phyloP scores from a whole-genome alignment of 2,329 filamentous ascomycete genomes.

The Penicillium capsulatum region DNA sequence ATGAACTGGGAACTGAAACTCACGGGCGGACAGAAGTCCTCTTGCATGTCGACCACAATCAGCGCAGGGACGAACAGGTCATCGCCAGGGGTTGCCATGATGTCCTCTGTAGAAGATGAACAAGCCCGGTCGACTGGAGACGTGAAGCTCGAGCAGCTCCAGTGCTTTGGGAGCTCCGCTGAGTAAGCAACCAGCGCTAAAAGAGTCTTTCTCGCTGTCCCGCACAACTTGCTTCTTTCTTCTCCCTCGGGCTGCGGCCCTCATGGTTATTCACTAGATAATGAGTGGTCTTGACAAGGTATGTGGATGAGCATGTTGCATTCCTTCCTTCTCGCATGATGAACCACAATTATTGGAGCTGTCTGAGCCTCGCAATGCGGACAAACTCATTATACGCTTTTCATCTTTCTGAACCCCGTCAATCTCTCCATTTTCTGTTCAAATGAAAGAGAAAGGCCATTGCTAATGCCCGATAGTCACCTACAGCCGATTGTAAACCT shows the following conservation, averaged over 20 bases:
- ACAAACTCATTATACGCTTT: conserved; percentile 58
- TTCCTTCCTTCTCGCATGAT: conserved; percentile 45
- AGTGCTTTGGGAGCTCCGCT: too few species aligned
- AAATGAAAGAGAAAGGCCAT: conserved; percentile 2
- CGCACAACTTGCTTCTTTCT: conserved; percentile 9
- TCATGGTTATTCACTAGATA: conserved; percentile 20
- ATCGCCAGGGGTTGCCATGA: not conserved
- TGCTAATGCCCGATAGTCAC: conserved; percentile 28
- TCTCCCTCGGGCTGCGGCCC: conserved; percentile 33
- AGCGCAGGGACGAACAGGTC: conserved; percentile 48
- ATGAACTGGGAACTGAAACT: conserved; percentile 30
- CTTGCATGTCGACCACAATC: conserved; percentile 81
- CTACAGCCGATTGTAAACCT: conserved; percentile 33
- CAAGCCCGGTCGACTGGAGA: too few species aligned
- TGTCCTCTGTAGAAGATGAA: too few species aligned
- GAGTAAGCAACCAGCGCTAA: conserved; percentile 17
- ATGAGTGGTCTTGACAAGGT: conserved; percentile 32
- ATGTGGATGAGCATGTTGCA: conserved; percentile 12
- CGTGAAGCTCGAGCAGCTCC: too few species aligned
- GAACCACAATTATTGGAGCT: conserved; percentile 69
- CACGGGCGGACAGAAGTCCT: conserved; percentile 92
- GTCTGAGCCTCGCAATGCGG: conserved; percentile 62
- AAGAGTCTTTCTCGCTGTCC: conserved; percentile 5
- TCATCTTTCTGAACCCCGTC: conserved; percentile 26
- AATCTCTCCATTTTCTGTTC: conserved; percentile 1